phyloP scores from a whole-genome alignment of 164 flowering plant genomes.

The Taxillus chinensis region DNA sequence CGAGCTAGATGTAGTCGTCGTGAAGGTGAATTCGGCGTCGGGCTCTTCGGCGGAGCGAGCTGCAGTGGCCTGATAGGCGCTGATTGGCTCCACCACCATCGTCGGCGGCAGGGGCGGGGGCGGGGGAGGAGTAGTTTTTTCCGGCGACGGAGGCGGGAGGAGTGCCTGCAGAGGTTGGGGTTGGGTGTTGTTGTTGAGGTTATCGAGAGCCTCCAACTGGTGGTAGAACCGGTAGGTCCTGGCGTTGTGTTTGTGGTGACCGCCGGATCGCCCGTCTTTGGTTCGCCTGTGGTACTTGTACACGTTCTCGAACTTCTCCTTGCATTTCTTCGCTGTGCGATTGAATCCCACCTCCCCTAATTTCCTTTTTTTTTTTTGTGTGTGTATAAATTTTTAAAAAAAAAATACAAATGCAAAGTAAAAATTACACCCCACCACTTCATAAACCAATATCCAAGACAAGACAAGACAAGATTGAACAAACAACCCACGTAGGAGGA shows the following conservation, averaged over 20 bases:
- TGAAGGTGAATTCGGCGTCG: too few species aligned
- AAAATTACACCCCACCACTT: too few species aligned
- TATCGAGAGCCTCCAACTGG: slow-evolving; percentile 40
- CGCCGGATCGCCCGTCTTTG: slow-evolving; percentile 27
- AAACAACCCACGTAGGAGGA: too few species aligned
- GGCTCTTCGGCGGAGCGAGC: too few species aligned
- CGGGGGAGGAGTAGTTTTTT: not conserved
- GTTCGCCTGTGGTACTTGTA: slow-evolving; percentile 47
- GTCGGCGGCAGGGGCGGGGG: not conserved
- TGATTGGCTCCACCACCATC: not conserved
- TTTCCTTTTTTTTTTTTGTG: slow-evolving; percentile 19
- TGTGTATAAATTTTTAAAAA: too few species aligned
- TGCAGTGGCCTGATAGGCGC: not conserved
- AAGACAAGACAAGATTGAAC: too few species aligned
- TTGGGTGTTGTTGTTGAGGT: not conserved
- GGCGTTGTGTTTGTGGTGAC: slow-evolving; percentile 12
- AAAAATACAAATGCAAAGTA: too few species aligned
- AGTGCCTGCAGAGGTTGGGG: not conserved
- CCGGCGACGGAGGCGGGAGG: not conserved
- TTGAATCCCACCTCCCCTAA: slow-evolving; percentile 38
- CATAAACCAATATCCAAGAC: too few species aligned
- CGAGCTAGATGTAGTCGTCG: too few species aligned
- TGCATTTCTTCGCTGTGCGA: slow-evolving; percentile 48
- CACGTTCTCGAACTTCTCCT: slow-evolving; percentile 59
- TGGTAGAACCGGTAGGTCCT: slow-evolving; percentile 46